Evolutionary conservation across 495 filamentous ascomycete genomes (phyloP), one percentile per base, ranked within the genome.

Genomic region (Viridothelium virens): DNA sequence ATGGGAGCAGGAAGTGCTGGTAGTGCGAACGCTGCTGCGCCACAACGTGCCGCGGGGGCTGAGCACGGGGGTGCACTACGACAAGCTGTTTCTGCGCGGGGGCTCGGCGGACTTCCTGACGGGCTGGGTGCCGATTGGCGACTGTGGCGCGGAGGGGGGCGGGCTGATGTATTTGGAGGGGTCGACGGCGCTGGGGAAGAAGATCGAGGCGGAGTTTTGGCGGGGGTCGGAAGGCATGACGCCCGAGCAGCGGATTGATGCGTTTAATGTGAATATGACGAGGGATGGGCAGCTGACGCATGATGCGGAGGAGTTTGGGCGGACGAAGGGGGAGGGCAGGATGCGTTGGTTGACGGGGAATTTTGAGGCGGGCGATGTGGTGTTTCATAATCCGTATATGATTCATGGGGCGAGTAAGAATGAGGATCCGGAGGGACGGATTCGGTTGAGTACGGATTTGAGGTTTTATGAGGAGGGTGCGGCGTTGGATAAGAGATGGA

Each of bases 321-420:
- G 46, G 33, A 64, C 66, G 71, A 79, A 74, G 14, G 72, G 71
- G 9, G 72, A 76, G 33, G 71, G 78, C 67, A 70, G 70, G n/a
- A 71, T 76, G 39, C 78, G 78, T 65, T 86, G 84, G 84, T 72
- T 87, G 64, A 79, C 81, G 1, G 79, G 80, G 9, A 76, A 77
- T 63, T 87, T 80, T 69, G 80, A 85, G 62, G 84, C 85, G n/a
- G 85, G 85, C 0, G 84, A 87, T 76, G 82, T 86, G 16, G 83
- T 86, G 3, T 74, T 86, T 44, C 85, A 86, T 67, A 82, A 82
- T 56, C 82, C 83, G 41, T 84, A 82, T 70, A 76, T 78, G 73
- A 83, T 86, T 53, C 85, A 86, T 67, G 82, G 80, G 0, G 81
- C 80, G 6, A 80, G 79, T 3, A 75, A 83, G 47, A 87, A 85